Conservation (phyloP, 1,284 basidiomycete species). For the Mrakiaceae sp. region DNA sequence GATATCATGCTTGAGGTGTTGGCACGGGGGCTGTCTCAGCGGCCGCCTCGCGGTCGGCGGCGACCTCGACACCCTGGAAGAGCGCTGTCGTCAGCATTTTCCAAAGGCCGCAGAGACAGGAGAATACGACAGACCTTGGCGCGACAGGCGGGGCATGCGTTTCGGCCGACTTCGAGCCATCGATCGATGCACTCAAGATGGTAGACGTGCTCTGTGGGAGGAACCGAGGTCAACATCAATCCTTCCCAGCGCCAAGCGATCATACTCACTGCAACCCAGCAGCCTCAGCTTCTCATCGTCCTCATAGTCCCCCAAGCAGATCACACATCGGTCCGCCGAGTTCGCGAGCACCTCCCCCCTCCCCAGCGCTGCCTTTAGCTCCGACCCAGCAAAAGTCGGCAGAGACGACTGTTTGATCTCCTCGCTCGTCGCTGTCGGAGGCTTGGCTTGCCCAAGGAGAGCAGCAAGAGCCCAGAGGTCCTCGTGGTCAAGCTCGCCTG, state of each 20-base stretch:
- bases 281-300: constrained; percentile 62
- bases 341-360: constrained; percentile 57
- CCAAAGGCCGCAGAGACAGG: no score
- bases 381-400: constrained; percentile 50
- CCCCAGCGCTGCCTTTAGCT: constrained; percentile 46
- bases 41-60: no score
- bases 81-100: no score
- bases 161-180: constrained; percentile 72
- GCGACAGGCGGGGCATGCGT: constrained; percentile 76
- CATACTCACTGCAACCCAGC: constrained; percentile 47
- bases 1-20: no score
- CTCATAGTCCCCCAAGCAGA: constrained; percentile 73
- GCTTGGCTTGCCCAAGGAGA: constrained; percentile 61
- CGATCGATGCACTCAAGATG: constrained; percentile 71
- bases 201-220: constrained; percentile 48
- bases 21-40: no score
- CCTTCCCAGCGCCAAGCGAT: not conserved
- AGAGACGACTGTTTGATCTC: constrained; percentile 72
- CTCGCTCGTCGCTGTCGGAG: constrained; percentile 62
- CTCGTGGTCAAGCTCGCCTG: constrained; percentile 54
- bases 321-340: constrained; percentile 44
- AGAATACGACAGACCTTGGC: not conserved
- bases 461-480: constrained; percentile 66
- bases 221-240: not conserved
- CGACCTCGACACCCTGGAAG: no score